phyloP scores from a whole-genome alignment of 371 early-diverging fungal genomes.

The Amoeboradix gromovi region DNA sequence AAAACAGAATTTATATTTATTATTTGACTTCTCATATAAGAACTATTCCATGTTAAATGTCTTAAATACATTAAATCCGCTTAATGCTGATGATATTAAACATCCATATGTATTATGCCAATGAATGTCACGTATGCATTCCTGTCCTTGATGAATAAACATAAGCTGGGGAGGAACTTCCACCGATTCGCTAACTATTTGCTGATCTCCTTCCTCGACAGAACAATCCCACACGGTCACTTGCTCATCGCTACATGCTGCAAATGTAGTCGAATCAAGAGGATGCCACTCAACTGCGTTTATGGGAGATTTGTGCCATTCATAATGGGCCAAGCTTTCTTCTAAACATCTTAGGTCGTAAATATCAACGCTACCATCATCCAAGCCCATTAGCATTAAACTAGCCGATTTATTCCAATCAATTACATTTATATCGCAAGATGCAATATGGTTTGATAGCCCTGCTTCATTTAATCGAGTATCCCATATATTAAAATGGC shows the following conservation, averaged over 20 bases:
- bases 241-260: slow-evolving; percentile 77
- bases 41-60: slow-evolving; percentile 1
- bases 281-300: slow-evolving; percentile 93
- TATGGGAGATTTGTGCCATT: slow-evolving; percentile 70
- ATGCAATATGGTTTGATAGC: slow-evolving; percentile 31
- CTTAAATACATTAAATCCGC: slow-evolving; percentile 81
- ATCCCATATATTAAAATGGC: slow-evolving; percentile 81
- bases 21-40: no score
- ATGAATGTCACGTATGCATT: slow-evolving; percentile 73
- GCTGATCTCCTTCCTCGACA: slow-evolving; percentile 71
- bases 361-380: slow-evolving; percentile 67
- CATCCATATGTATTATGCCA: slow-evolving; percentile 73
- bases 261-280: slow-evolving; percentile 65
- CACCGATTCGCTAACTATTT: slow-evolving; percentile 14
- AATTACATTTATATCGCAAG: slow-evolving; percentile 75
- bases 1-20: no score
- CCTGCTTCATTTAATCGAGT: slow-evolving; percentile 29
- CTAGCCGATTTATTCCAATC: slow-evolving; percentile 47
- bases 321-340: slow-evolving; percentile 42
- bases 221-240: slow-evolving; percentile 87
- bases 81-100: slow-evolving; percentile 48
- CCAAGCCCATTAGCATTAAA: slow-evolving; percentile 23
- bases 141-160: slow-evolving; percentile 79
- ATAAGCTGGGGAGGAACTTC: slow-evolving; percentile 77
- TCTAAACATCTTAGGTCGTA: slow-evolving; percentile 71